phyloP scores from a whole-genome alignment of 2,329 filamentous ascomycete species.

The Stagonosporopsis cucurbitacearum region DNA sequence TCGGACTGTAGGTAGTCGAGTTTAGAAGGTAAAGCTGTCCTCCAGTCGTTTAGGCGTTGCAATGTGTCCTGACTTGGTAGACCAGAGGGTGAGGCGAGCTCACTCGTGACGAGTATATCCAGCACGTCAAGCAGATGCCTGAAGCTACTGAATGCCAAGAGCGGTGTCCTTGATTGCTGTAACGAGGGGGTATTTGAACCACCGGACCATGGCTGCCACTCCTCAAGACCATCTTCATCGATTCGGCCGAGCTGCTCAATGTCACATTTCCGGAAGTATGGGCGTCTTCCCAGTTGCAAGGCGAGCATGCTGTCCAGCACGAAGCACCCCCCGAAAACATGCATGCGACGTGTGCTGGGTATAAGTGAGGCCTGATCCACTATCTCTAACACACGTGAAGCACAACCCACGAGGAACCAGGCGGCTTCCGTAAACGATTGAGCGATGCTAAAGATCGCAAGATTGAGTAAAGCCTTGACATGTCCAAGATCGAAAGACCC shows the following conservation, averaged over 20 bases:
- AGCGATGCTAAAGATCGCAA: slow-evolving; percentile 69
- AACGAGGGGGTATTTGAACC: slow-evolving; percentile 48
- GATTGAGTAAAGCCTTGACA: slow-evolving; percentile 52
- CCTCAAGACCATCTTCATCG: slow-evolving; percentile 71
- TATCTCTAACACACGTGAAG: slow-evolving; percentile 61
- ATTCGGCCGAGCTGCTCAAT: slow-evolving; percentile 58
- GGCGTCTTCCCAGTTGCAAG: slow-evolving; percentile 57
- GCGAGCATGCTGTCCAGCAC: slow-evolving; percentile 67
- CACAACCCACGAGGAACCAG: slow-evolving; percentile 69
- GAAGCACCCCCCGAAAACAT: slow-evolving; percentile 64
- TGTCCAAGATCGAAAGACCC: slow-evolving; percentile 48
- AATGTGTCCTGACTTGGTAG: slow-evolving; percentile 42
- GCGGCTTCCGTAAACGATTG: slow-evolving; percentile 63
- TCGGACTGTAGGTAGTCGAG: slow-evolving; percentile 31
- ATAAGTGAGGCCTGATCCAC: slow-evolving; percentile 47
- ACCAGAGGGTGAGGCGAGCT: slow-evolving; percentile 19
- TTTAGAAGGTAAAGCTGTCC: slow-evolving; percentile 32
- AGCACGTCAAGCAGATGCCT: slow-evolving; percentile 55
- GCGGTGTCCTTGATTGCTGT: slow-evolving; percentile 33
- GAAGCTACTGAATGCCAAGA: slow-evolving; percentile 60
- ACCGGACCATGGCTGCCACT: slow-evolving; percentile 76
- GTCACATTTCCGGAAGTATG: slow-evolving; percentile 59
- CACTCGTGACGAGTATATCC: slow-evolving; percentile 29
- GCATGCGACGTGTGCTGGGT: slow-evolving; percentile 43
- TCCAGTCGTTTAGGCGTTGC: slow-evolving; percentile 49